These are phyloP conservation scores for Fusarium sp. DNA, from an alignment of 2,329 filamentous ascomycete species.

Conservation along the genomic window DNA sequence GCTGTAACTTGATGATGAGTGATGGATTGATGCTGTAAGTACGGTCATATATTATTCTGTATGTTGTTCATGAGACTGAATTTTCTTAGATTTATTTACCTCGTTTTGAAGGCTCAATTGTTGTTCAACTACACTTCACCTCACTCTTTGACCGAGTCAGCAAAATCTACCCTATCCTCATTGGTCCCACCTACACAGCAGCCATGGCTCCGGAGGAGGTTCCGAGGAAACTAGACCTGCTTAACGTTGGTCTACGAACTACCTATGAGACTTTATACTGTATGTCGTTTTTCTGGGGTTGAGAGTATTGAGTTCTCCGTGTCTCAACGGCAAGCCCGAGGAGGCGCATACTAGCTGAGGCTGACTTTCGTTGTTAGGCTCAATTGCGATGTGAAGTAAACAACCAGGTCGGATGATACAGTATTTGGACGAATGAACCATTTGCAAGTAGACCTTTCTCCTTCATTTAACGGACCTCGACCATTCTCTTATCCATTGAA, in stretches of 20 bases:
- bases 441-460: not conserved
- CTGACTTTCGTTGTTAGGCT: not conserved
- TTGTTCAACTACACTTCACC: not conserved
- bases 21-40: not conserved
- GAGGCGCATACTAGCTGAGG: not conserved
- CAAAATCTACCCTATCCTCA: constrained; percentile 34
- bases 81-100: not conserved
- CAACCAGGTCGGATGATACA: not conserved
- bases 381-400: not conserved
- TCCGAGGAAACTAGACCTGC: not conserved
- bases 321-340: not conserved
- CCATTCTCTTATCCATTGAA: not conserved
- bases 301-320: not conserved
- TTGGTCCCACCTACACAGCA: constrained; percentile 28
- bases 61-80: not conserved
- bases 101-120: not conserved
- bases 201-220: not conserved
- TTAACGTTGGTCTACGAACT: not conserved
- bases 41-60: fast-evolving
- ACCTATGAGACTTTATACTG: not conserved
- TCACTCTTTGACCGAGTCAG: constrained; percentile 34
- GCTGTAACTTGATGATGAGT: not conserved
- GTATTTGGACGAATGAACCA: not conserved
- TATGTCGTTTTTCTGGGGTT: not conserved
- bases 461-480: not conserved